Base-by-base conservation (phyloP, 1,284 basidiomycete genomes). In the Puccinia brachypodii region DNA sequence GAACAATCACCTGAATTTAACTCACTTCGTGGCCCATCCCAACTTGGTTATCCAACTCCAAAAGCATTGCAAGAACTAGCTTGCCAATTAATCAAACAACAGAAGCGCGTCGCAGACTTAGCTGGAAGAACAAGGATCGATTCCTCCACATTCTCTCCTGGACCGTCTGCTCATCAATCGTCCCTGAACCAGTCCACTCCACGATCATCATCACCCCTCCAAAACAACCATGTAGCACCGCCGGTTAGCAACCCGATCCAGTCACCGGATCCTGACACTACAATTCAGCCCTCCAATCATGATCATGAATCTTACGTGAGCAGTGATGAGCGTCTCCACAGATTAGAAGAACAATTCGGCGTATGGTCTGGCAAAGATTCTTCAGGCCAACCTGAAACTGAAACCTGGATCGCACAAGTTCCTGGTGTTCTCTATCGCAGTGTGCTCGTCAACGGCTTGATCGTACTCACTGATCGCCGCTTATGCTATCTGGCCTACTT, bases 401-500 rank as follows among this genome's bases (percentile, higher is more conserved):
- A 85, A 56, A 82, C 80, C 69, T 83, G 83, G 75, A 82, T 84
- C 53, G 76, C 68, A 19, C 83, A 84, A 69, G 78, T 82, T 47
- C 74, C 80, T n/a, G 84, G 81, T 28, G 82, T 85, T 3, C 82
- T 86, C 9, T 78, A 84, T 78, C 83, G 84, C 62, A 84, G 84
- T 6, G 84, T 86, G 1, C 69, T 85, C 22, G 84, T 86, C 82
- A 83, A 84, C 36, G 85, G 85, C n/a, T 82, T 73, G 44, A 79
- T 85, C 25, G 77, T 84, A 60, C 82, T 86, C 47, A 85, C 85
- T 50, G 83, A 76, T 50, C 84, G 84, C 62, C 83, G 85, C 19
- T 44, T 86, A 58, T 84, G 83, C 82, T 86, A 85, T 73, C 71
- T 86, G 31, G 85, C 85, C 16, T 83, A 83, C 64, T 81, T 86